Base-by-base conservation (phyloP, 2,329 filamentous ascomycete species). In the Penicillium sp. region DNA sequence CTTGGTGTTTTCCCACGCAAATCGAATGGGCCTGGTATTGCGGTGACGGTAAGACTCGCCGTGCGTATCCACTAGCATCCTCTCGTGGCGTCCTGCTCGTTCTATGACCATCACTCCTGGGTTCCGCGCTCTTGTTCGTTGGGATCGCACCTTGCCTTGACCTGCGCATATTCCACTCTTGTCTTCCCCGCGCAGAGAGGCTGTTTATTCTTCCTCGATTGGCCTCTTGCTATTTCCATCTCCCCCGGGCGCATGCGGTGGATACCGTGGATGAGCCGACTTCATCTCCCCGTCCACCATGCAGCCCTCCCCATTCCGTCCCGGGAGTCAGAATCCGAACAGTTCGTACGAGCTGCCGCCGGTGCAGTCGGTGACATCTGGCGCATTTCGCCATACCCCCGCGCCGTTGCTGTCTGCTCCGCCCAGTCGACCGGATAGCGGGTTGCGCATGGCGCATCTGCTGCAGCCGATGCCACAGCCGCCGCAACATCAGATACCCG, bases 371-470 rank as follows among this genome's bases (percentile, higher is more conserved):
- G 59, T 64, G 33, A 60, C 63, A 17, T 62, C 61, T 41, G 51
- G 53, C 27, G 56, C 58, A 32, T 58, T 62, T 39, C 56, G 45
- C 29, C 47, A 53, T 27, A 53, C 54, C 28, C 51, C 62, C 23
- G 53, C 56, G 28, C 44, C 53, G 19, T 43, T 65, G 31, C 54
- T 60, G 33, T 65, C 66, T 47, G 60, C 63, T 47, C 61, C 64
- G 41, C 63, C 65, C 26, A 65, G 61, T 50, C 62, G 64, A 44
- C 60, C 65, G 9, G 55, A 54, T 38, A 68, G 65, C 43, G 63
- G 63, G 18, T 50, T 71, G 54, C 62, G 63, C 23, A 69, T 70
- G 62, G 55, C 65, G 20, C 66, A 67, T 57, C 57, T 68, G 23
- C 46, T 69, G 30, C 67, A 70, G 42, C 64, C 60, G 11, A 53